A percentile compares a stretch with the other conserved stretches of the same genome.
phyloP scores from a whole-genome alignment of 2,329 filamentous ascomycete genomes.

The Colletotrichum filicis region DNA sequence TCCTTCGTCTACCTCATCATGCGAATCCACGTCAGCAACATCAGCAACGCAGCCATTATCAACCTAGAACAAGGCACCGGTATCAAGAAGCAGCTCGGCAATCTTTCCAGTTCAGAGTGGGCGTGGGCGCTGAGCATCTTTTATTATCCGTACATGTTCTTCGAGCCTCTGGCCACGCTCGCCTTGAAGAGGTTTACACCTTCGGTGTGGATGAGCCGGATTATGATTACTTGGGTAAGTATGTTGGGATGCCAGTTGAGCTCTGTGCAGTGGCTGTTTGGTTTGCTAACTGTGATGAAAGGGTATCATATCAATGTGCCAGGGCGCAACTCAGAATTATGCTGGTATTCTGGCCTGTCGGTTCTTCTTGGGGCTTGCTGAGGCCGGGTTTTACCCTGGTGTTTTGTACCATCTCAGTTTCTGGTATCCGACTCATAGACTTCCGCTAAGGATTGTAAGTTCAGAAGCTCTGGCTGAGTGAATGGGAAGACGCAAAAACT shows the following conservation, averaged over 20 bases:
- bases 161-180: conserved; percentile 40
- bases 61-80: conserved; percentile 42
- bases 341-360: conserved; percentile 41
- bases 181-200: conserved; percentile 39
- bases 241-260: too few relatives aligned
- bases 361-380: conserved; percentile 42
- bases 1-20: conserved; percentile 40
- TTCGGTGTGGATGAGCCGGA: conserved; percentile 40
- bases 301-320: conserved; percentile 40
- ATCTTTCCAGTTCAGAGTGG: conserved; percentile 39
- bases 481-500: not conserved
- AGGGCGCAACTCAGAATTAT: conserved; percentile 39
- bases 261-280: not conserved
- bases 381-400: conserved; percentile 44
- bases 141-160: conserved; percentile 42
- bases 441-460: conserved; percentile 44
- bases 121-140: conserved; percentile 41
- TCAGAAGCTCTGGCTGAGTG: not conserved
- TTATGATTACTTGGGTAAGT: conserved; percentile 41
- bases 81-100: conserved; percentile 39
- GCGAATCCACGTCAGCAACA: conserved; percentile 41
- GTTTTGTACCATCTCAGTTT: conserved; percentile 43
- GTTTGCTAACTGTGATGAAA: not conserved
- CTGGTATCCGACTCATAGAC: conserved; percentile 46
- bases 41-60: conserved; percentile 42